Evolutionary conservation across 441 rosid genomes (phyloP).

Genomic region (Rhodomyrtus psidioides): DNA sequence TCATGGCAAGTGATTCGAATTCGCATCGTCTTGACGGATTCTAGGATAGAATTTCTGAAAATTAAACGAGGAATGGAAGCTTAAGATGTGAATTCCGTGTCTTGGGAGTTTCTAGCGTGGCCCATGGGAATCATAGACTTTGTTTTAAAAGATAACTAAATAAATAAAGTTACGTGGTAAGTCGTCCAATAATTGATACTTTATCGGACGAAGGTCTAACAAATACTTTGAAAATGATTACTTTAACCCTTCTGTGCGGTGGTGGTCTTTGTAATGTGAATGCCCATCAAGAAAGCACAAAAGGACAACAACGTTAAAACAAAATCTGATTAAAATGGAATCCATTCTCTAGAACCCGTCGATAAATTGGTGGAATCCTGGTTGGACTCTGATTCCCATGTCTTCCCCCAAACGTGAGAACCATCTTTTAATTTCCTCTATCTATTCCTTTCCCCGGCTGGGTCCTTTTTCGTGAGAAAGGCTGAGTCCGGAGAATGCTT

Average conservation of each 20-base stretch:
- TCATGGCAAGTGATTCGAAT: not conserved
- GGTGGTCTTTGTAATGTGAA: not conserved
- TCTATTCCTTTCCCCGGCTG: no score
- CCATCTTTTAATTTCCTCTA: not conserved
- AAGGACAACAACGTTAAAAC: not conserved
- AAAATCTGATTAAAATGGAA: not conserved
- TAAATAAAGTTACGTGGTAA: not conserved
- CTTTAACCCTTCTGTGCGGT: not conserved
- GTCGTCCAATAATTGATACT: not conserved
- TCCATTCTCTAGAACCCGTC: not conserved
- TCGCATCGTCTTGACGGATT: rapidly evolving
- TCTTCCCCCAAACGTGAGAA: not conserved
- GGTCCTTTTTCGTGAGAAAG: no score
- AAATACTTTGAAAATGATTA: not conserved
- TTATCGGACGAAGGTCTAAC: not conserved
- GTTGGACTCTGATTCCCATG: not conserved
- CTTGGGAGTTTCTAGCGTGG: not conserved
- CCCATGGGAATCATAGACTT: not conserved
- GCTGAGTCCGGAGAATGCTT: no score
- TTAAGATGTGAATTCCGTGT: not conserved
- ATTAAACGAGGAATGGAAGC: not conserved
- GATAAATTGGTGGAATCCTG: not conserved
- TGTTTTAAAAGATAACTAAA: no score
- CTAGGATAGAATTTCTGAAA: rapidly evolving
- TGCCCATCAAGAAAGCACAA: not conserved